These are phyloP conservation scores for Mycena vulgaris DNA, from an alignment of 768 basidiomycete species.

Conservation along the genomic window DNA sequence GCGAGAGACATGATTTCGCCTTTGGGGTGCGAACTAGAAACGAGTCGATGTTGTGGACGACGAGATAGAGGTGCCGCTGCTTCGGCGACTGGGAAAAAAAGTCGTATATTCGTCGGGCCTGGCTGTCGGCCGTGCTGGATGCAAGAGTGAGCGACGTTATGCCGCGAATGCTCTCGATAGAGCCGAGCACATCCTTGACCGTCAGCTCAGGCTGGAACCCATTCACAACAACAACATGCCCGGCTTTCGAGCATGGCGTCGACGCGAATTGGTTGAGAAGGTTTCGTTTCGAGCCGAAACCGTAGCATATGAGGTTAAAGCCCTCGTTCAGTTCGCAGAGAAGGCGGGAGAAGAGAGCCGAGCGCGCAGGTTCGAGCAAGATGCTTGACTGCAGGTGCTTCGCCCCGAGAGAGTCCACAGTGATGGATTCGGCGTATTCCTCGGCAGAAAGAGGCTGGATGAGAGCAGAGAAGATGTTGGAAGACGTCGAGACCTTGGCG, in stretches of 20 bases:
- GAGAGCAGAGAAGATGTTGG: slow-evolving; percentile 83
- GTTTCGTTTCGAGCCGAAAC: slow-evolving; percentile 88
- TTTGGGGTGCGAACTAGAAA: slow-evolving; percentile 76
- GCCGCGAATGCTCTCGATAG: slow-evolving; percentile 69
- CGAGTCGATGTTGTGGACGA: slow-evolving; percentile 93
- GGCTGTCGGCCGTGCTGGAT: slow-evolving; percentile 62
- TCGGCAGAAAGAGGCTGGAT: slow-evolving; percentile 80
- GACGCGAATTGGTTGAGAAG: slow-evolving; percentile 84
- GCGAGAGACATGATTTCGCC: slow-evolving; percentile 75
- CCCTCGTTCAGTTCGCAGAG: slow-evolving; percentile 82
- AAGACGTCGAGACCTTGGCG: slow-evolving; percentile 79
- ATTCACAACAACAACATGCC: slow-evolving; percentile 85
- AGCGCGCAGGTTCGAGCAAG: slow-evolving; percentile 49
- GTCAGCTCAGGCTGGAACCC: slow-evolving; percentile 80
- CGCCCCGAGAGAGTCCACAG: slow-evolving; percentile 44
- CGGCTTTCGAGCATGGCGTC: slow-evolving; percentile 66
- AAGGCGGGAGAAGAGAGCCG: slow-evolving; percentile 70
- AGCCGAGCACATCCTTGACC: slow-evolving; percentile 77
- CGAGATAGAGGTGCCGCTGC: slow-evolving; percentile 71
- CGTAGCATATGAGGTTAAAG: slow-evolving; percentile 92
- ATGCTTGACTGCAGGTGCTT: slow-evolving; percentile 53
- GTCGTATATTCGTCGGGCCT: slow-evolving; percentile 75
- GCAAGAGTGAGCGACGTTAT: slow-evolving; percentile 53
- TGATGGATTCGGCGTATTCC: slow-evolving; percentile 62
- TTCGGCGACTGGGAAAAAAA: slow-evolving; percentile 65